Percentiles rank a stretch among this genome's conserved stretches.
Conservation (phyloP, 2,329 filamentous ascomycete genomes). For the Pseudogymnoascus sp. region DNA sequence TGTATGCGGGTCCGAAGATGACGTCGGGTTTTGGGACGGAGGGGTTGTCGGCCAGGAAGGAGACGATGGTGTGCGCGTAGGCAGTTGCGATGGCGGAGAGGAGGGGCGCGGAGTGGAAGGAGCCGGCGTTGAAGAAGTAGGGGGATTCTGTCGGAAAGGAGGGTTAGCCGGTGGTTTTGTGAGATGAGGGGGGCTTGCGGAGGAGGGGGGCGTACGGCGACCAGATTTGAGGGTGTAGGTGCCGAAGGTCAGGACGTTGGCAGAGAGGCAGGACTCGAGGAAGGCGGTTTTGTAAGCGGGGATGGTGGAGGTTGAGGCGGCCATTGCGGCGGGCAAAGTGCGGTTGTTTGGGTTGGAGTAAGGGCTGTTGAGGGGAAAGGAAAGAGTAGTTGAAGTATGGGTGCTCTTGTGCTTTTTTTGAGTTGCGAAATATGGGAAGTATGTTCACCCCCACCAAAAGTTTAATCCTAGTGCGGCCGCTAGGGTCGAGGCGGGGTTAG, state of each 20-base stretch:
- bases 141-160: slow-evolving; percentile 39
- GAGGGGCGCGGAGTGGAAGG: slow-evolving; percentile 50
- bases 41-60: slow-evolving; percentile 14
- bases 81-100: slow-evolving; percentile 49
- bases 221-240: slow-evolving; percentile 50
- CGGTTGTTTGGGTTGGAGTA: not conserved
- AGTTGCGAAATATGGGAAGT: not conserved
- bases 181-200: not conserved
- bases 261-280: slow-evolving; percentile 37
- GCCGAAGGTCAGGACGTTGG: slow-evolving; percentile 43
- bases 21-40: slow-evolving; percentile 38
- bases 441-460: not conserved
- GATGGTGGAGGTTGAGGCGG: slow-evolving; percentile 11
- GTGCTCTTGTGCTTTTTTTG: not conserved
- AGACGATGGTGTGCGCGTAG: slow-evolving; percentile 38
- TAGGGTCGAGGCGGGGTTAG: not conserved
- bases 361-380: not conserved
- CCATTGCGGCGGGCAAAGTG: slow-evolving; percentile 7
- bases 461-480: not conserved
- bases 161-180: not conserved
- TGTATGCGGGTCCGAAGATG: slow-evolving; percentile 60
- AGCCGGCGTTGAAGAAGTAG: slow-evolving; percentile 62
- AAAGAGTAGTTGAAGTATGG: not conserved
- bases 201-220: slow-evolving; percentile 31
- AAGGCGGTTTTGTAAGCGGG: slow-evolving; percentile 37